Evolutionary conservation across 805 yeast genomes (phyloP).

Genomic region (Schizosaccharomyces lindneri): DNA sequence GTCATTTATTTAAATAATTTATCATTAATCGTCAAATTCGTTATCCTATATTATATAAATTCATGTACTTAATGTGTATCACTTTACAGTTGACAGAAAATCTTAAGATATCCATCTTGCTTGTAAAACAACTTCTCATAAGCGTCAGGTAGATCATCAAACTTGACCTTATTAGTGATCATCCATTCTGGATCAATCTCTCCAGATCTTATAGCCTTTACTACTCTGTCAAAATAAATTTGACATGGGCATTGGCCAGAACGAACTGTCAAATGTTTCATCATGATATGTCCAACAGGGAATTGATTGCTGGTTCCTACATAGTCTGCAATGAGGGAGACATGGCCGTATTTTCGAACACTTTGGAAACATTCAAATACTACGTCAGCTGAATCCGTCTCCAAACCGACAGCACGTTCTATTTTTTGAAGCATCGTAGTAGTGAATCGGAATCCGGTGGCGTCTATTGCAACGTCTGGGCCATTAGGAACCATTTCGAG

Average conservation of each 20-base stretch:
- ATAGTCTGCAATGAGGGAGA: constrained; percentile 5
- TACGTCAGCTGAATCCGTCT: constrained; percentile 5
- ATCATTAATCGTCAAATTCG: no score
- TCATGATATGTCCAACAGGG: constrained; percentile 4
- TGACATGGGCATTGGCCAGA: constrained; percentile 1
- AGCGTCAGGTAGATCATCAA: background rate
- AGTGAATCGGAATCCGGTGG: constrained; percentile 5
- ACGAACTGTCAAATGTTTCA: background rate
- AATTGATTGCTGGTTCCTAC: constrained; percentile 7
- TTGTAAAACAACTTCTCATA: background rate
- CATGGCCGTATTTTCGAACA: constrained; percentile 7
- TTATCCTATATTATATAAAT: background rate
- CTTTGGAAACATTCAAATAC: constrained; percentile 6
- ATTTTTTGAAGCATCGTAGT: constrained; percentile 1
- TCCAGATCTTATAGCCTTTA: background rate
- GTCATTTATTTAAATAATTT: no score
- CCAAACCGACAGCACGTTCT: constrained; percentile 3
- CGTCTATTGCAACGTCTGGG: constrained; percentile 8
- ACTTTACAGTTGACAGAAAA: background rate
- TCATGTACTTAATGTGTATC: background rate
- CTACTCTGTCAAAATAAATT: background rate
- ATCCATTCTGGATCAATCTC: background rate
- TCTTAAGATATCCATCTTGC: background rate
- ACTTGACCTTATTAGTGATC: background rate
- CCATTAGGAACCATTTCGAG: constrained; percentile 4